phyloP scores from a whole-genome alignment of 805 yeast species.

The Nematodospora valgi region DNA sequence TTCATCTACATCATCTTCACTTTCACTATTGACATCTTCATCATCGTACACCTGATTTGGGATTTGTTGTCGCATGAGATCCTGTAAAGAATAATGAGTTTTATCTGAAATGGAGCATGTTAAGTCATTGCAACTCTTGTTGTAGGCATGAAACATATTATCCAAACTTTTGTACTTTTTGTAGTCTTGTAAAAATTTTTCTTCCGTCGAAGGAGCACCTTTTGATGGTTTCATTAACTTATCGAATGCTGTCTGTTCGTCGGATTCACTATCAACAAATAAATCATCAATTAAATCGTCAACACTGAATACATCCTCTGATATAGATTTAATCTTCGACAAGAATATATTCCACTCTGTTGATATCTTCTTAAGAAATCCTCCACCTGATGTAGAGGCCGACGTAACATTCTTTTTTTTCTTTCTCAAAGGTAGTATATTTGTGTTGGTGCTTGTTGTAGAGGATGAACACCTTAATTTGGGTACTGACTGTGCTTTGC shows the following conservation, averaged over 20 bases:
- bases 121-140: background rate
- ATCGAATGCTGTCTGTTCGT: slow-evolving; percentile 21
- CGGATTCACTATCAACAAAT: slow-evolving; percentile 41
- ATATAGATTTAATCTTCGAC: slow-evolving; percentile 34
- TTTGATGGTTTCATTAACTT: slow-evolving; percentile 14
- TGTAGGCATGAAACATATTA: slow-evolving; percentile 21
- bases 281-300: slow-evolving; percentile 48
- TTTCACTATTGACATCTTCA: slow-evolving; percentile 7
- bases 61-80: slow-evolving; percentile 8
- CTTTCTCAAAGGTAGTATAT: slow-evolving; percentile 4
- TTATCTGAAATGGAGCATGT: slow-evolving; percentile 7
- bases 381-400: slow-evolving; percentile 15
- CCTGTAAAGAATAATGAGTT: slow-evolving; percentile 8
- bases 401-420: no score
- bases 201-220: slow-evolving; percentile 26
- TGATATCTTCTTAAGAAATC: slow-evolving; percentile 36
- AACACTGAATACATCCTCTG: slow-evolving; percentile 47
- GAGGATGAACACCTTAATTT: slow-evolving; percentile 1
- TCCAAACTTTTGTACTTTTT: slow-evolving; percentile 30
- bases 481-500: slow-evolving; percentile 5
- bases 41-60: background rate
- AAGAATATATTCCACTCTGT: slow-evolving; percentile 34
- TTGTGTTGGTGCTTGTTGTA: slow-evolving; percentile 1
- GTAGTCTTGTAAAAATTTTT: slow-evolving; percentile 29
- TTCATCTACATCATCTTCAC: slow-evolving; percentile 11